Base-by-base conservation (phyloP, 108 stramenopile species). In the Mediolabrus comicus region DNA sequence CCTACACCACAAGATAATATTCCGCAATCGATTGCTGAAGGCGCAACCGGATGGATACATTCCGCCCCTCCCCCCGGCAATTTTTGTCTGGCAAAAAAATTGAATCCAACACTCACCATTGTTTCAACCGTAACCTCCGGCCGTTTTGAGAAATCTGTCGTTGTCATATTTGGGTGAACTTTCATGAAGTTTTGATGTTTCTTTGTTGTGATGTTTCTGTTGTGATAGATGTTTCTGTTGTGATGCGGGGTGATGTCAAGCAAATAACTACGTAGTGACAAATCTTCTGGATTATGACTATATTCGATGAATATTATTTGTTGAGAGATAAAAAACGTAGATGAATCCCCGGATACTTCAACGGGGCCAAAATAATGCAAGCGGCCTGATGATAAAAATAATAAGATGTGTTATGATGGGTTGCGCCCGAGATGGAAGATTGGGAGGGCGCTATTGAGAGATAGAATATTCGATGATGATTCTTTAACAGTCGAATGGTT, bases 51-150 rank as follows among this genome's bases (percentile, higher is more conserved):
- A n/a, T n/a, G n/a, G n/a, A n/a, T n/a, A n/a, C n/a, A n/a, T n/a
- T n/a, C n/a, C n/a, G n/a, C n/a, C n/a, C n/a, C n/a, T n/a, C n/a
- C n/a, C n/a, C n/a, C n/a, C n/a, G n/a, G n/a, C n/a, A n/a, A n/a
- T n/a, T n/a, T n/a, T n/a, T n/a, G n/a, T n/a, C n/a, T n/a, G n/a
- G n/a, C n/a, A n/a, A n/a, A n/a, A n/a, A n/a, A n/a, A n/a, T n/a
- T n/a, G n/a, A n/a, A n/a, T n/a, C n/a, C n/a, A n/a, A n/a, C n/a
- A 79, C 88, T 77, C 61, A 92, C 91, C 91, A 92, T 92, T 41
- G 91, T 92, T 27, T 75, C 71, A 32, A 92, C 67, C 3, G 91
- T 92, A 16, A 92, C 82, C 77, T 92, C 88, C 2, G 87, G 63
- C 53, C 87, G 80, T 62, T 89, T 89, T 17, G 86, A 83, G 59